Evolutionary conservation across 441 rosid genomes (phyloP).

Genomic region (Francoa sonchifolia): DNA sequence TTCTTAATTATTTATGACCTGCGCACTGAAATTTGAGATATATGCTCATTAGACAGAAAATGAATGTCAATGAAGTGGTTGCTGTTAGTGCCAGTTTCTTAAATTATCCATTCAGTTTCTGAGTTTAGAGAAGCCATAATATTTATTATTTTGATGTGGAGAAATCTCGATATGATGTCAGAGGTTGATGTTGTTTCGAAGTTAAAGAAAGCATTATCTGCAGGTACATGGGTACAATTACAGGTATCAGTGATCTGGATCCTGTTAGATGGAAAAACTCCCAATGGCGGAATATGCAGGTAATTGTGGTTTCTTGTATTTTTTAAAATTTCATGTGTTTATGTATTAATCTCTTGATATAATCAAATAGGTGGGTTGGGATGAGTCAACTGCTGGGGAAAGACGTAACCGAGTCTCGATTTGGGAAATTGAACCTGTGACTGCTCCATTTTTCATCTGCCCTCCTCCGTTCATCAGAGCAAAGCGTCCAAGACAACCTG

Average conservation of each 20-base stretch:
- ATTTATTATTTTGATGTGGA: neutral
- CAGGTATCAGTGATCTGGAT: conserved; percentile 76
- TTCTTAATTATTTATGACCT: neutral
- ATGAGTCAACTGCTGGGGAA: conserved; percentile 88
- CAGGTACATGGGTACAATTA: conserved; percentile 94
- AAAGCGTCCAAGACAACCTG: conserved; percentile 64
- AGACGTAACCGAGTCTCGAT: conserved; percentile 69
- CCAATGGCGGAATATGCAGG: conserved; percentile 96
- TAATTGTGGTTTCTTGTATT: conserved; percentile 6
- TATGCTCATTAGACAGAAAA: no score
- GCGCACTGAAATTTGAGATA: no score
- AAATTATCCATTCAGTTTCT: no score
- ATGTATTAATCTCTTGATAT: no score
- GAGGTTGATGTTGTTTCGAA: no score
- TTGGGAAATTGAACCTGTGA: conserved; percentile 95
- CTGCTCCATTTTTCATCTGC: conserved; percentile 81
- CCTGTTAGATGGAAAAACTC: conserved; percentile 87
- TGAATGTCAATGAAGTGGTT: no score
- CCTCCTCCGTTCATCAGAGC: conserved; percentile 88
- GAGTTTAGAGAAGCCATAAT: neutral
- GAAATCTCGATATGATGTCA: no score
- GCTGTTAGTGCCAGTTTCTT: no score
- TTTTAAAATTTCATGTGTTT: neutral
- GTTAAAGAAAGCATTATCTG: conserved; percentile 19
- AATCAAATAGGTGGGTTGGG: conserved; percentile 96